Evolutionary conservation across 192 early-diverging fungal genomes (phyloP).

Genomic region (Podila clonocystis): DNA sequence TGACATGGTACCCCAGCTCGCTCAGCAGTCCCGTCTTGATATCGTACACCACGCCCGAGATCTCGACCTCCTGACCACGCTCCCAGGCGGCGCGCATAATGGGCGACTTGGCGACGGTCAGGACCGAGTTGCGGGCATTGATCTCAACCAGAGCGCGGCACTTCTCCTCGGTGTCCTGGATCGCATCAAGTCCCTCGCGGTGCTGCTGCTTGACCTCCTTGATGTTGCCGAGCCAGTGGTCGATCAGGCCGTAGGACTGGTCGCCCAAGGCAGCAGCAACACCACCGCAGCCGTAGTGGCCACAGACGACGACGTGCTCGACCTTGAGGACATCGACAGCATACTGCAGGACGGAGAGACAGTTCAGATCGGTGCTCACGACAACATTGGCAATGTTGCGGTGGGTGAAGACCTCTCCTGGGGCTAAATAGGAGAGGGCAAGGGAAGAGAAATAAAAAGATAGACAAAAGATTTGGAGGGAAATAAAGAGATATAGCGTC

Average conservation of each 20-base stretch:
- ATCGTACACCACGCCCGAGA: conserved; percentile 76
- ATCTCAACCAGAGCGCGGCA: conserved; percentile 70
- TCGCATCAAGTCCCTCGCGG: conserved; percentile 36
- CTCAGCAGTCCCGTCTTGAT: conserved; percentile 62
- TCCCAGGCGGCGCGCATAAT: conserved; percentile 87
- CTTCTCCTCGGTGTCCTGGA: conserved; percentile 50
- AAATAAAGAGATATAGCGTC: background rate
- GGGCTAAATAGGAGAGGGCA: conserved; percentile 23
- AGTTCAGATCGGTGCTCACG: conserved; percentile 79
- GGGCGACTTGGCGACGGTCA: conserved; percentile 75
- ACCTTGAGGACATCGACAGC: conserved; percentile 93
- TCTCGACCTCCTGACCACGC: conserved; percentile 72
- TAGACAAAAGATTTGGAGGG: background rate
- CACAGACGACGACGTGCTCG: conserved; percentile 93
- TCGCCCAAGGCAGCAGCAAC: conserved; percentile 68
- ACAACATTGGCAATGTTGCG: conserved; percentile 98
- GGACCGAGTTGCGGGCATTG: conserved; percentile 79
- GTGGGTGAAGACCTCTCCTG: conserved; percentile 95
- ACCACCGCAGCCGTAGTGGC: conserved; percentile 82
- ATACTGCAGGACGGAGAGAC: conserved; percentile 91
- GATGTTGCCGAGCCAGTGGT: conserved; percentile 91
- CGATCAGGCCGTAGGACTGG: conserved; percentile 77
- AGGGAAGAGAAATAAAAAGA: background rate
- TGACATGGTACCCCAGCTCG: conserved; percentile 45
- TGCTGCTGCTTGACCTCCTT: conserved; percentile 78